Evolutionary conservation across 2,329 filamentous ascomycete species (phyloP), one percentile per base, ranked within the genome.

Genomic region (Westerdykella aurantiaca): DNA sequence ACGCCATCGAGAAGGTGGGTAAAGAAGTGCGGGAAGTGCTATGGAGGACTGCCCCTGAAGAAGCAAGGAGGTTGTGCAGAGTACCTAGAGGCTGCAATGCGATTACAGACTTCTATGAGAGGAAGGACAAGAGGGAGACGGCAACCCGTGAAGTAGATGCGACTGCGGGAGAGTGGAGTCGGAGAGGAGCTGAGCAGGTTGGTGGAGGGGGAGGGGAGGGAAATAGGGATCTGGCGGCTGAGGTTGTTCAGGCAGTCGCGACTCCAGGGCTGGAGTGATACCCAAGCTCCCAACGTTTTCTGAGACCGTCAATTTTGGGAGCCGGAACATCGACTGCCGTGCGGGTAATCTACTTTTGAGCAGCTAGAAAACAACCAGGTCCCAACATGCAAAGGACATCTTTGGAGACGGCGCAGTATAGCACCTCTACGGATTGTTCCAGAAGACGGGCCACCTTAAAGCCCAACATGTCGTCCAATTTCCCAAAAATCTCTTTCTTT

Each of bases 1-100:
- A 96, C 60, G 81, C 82, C 0, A 80, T 89, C 13, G 83, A 91
- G 38, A 80, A 91, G 63, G 86, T 96, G 1, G 93, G 90, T 5
- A 76, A 73, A 44, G 90, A 95, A 69, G 72, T 96, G 0, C 78
- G 82, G 23, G 83, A 91, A 57, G 83, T 94, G 12, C 67, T 96
- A 11, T 96, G 90, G 90, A 82, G 82, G 66, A 95, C 88, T 1
- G 73, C 76, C 43, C 66, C 74, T 3, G 65, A 70, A 16, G 69
- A 73, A 72, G 81, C 70, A 31, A 80, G 80, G 41, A 71, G 72
- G 10, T 43, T 68, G 17, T 91, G 85, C 58, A 75, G 81, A 21
- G 72, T 80, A 9, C 87, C 88, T 0, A 72, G 66, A 38, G 81
- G 81, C 0, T 88, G 85, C 52, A 79, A 81, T 51, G 67, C 71